A percentile compares a stretch with the other conserved stretches of the same genome.
These are phyloP conservation scores for Beauveria medogensis DNA, from an alignment of 2,329 filamentous ascomycete species.

Conservation along the genomic window DNA sequence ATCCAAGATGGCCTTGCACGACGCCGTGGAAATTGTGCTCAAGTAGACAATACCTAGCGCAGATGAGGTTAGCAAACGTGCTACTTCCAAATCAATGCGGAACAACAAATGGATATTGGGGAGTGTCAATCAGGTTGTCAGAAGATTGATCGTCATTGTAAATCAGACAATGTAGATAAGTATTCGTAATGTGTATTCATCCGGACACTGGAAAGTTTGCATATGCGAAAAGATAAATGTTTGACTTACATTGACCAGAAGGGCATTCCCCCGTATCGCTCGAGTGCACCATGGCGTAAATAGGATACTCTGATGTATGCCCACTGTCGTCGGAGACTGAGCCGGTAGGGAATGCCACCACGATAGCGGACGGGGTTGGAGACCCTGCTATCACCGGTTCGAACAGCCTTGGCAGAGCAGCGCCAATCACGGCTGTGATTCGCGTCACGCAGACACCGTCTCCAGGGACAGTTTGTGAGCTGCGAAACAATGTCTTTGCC, in stretches of 20 bases:
- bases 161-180: constrained; percentile 99
- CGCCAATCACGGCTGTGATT: constrained; percentile 61
- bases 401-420: constrained; percentile 59
- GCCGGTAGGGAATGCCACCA: constrained; percentile 56
- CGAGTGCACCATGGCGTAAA: constrained; percentile 66
- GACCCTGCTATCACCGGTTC: constrained; percentile 64
- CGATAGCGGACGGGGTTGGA: constrained; percentile 64
- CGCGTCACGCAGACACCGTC: constrained; percentile 39
- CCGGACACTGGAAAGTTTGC: constrained; percentile 47
- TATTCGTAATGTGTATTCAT: constrained; percentile 78
- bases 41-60: constrained; percentile 27
- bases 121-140: constrained; percentile 73
- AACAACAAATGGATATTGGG: constrained; percentile 15
- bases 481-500: constrained; percentile 44
- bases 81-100: constrained; percentile 7
- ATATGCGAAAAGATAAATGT: constrained; percentile 13
- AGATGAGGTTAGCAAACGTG: constrained; percentile 24
- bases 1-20: constrained; percentile 30
- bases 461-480: constrained; percentile 24
- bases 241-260: constrained; percentile 73
- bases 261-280: constrained; percentile 92
- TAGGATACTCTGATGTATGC: constrained; percentile 33
- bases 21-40: constrained; percentile 26
- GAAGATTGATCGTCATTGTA: constrained; percentile 78
- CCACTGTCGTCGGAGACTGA: constrained; percentile 30